Evolutionary conservation across 2,329 filamentous ascomycete species (phyloP).

Genomic region (Claviceps purpurea): DNA sequence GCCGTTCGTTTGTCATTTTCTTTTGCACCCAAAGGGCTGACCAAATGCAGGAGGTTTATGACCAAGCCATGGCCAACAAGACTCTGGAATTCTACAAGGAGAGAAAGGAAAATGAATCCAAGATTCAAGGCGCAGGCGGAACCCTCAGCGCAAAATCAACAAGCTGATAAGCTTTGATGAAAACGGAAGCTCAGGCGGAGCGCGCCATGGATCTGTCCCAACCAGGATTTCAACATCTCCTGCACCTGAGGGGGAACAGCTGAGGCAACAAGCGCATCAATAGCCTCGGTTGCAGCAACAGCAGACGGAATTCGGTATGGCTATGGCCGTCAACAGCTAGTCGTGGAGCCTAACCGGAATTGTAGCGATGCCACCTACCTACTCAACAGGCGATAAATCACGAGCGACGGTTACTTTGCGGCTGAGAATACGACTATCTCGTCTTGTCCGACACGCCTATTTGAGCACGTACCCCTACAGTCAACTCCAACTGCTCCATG

Average conservation of each 20-base stretch:
- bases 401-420: neutral
- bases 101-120: constrained; percentile 36
- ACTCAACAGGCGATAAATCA: too few species aligned
- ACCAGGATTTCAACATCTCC: constrained; percentile 43
- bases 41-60: constrained; percentile 31
- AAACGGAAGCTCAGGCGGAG: constrained; percentile 38
- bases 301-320: constrained; percentile 25
- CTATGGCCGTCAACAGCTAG: constrained; percentile 13
- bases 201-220: constrained; percentile 36
- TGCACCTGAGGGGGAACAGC: constrained; percentile 42
- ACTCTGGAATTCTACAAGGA: constrained; percentile 35
- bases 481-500: neutral
- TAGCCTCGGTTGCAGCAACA: constrained; percentile 16
- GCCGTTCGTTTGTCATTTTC: neutral
- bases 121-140: constrained; percentile 27
- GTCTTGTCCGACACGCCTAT: neutral
- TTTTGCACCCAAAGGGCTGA: constrained; percentile 5
- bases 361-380: too few species aligned
- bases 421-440: neutral
- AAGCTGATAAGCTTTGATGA: constrained; percentile 36
- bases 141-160: constrained; percentile 24
- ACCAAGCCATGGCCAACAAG: constrained; percentile 32
- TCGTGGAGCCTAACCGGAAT: too few species aligned
- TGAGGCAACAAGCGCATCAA: constrained; percentile 26
- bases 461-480: neutral